Base-by-base conservation (phyloP, 225 moss, liverwort and hornwort species). In the Sphagnum contortum region DNA sequence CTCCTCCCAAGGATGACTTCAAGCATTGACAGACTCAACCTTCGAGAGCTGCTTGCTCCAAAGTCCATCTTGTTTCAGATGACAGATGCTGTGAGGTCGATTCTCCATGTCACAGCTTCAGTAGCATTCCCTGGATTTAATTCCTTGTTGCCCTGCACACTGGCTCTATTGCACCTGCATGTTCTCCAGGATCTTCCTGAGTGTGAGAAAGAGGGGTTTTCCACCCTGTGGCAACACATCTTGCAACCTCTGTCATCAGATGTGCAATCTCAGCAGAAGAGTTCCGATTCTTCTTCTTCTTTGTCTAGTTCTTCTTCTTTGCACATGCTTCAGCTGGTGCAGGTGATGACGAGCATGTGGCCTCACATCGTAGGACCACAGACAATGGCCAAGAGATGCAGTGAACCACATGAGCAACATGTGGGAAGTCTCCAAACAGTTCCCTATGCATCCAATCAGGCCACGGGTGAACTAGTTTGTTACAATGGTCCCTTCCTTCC, bases 351-450 rank as follows among this genome's bases (percentile, higher is more conserved):
- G 47, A 50, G 67, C 6, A 45, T 57, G 55, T 50, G 9, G 7
- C 52, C 44, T 29, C 29, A 29, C 29, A 29, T 29, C 1, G 29
- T 29, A 29, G 49, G 3, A 2, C 77, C 63, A 52, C 47, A 59
- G 48, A 68, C 48, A 49, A 54, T 55, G 9, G 55, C 47, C 60
- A 77, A 72, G 67, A 57, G 44, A 3, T 10, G 47, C 7, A 12
- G 48, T 66, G 11, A 56, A 14, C 72, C 56, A 44, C 66, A 59
- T 10, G 13, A 12, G 47, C 62, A 73, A 62, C 67, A 64, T 29
- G 59, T 57, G 45, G 45, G 64, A 50, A 70, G 72, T 10, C 59
- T 83, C 63, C 76, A 87, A 70, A 61, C 91, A 4, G 88, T 94
- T 13, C 81, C 76, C 0, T 81, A 86, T 50, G 69, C 62, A 55